Evolutionary conservation across 1,284 basidiomycete genomes (phyloP), one percentile per base, ranked within the genome.

Genomic region (Malassezia dermatis): DNA sequence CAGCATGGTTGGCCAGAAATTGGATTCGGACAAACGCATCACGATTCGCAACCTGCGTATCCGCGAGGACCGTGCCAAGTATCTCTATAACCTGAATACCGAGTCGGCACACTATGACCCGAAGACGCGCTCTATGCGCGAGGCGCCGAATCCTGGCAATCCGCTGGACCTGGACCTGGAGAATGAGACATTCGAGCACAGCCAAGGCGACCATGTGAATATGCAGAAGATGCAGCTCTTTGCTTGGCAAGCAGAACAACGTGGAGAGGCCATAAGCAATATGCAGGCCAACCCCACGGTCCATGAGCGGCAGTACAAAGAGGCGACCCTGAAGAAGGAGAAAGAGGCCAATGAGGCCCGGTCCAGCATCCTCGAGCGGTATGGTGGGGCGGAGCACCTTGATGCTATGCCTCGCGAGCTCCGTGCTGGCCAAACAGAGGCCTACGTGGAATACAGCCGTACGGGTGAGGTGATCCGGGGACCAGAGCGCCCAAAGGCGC

Each of bases 41-140:
- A 96, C 94, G 5, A 90, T 98, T 53, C 85, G 94, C 64, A 98
- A 99, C 76, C 79, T 99, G 69, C 88, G 94, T 78, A 98, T 99
- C 66, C 85, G 94, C 72, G 94, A 99, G 77, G 94, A 99, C 75
- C 95, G 93, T 1, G 94, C 94, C 15, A 99, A 99, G 76, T 99
- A 99, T 68, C 83, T 99, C 66, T 86, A 95, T 77, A 98, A 98
- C 76, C 77, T 99, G 75, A 89, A 96, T 75, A 86, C 87, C 4
- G 84, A 89, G 1, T 91, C 88, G 66, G 93, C 94, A 11, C 94
- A 98, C 79, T 99, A 99, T 74, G 94, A 99, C 72, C 94, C 94
- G 46, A 99, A 99, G 79, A 98, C 94, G 24, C 85, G 94, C 63
- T 94, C 93, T 3, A 99, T 99, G 94, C 86, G 94, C 76, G 93